Evolutionary conservation across 2,329 filamentous ascomycete genomes (phyloP).

Genomic region (Ophiobolus disseminans): DNA sequence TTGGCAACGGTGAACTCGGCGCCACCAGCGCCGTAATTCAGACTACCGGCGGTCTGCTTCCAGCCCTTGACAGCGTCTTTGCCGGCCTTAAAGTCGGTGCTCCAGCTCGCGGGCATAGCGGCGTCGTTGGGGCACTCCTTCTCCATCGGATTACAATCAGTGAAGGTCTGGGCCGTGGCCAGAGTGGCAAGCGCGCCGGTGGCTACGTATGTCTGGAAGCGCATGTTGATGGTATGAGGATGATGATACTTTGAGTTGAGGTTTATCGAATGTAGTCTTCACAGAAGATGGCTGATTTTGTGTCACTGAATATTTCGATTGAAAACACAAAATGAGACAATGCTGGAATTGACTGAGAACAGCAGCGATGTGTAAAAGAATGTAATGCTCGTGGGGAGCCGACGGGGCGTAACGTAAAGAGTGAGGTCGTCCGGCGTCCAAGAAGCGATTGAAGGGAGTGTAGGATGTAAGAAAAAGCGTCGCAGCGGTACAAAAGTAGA

Average conservation of each 20-base stretch:
- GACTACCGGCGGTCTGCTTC: constrained; percentile 50
- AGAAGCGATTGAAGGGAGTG: constrained; percentile 33
- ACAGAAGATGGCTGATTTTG: constrained; percentile 31
- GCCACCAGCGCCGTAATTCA: constrained; percentile 54
- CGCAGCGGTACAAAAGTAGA: constrained; percentile 29
- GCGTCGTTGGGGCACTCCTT: constrained; percentile 55
- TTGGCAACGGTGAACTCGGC: constrained; percentile 59
- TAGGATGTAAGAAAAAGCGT: constrained; percentile 23
- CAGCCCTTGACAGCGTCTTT: constrained; percentile 46
- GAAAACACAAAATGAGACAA: constrained; percentile 23
- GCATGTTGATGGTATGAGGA: constrained; percentile 30
- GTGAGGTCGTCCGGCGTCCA: constrained; percentile 42
- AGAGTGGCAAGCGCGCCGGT: constrained; percentile 43
- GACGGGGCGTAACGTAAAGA: constrained; percentile 27
- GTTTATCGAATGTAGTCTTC: constrained; percentile 33
- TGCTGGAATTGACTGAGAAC: constrained; percentile 10
- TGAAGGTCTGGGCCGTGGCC: constrained; percentile 54
- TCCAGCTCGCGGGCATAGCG: constrained; percentile 50
- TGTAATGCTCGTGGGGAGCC: constrained; percentile 35
- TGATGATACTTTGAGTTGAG: not conserved
- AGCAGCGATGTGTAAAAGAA: constrained; percentile 33
- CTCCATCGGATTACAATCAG: constrained; percentile 53
- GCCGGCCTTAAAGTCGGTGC: constrained; percentile 55
- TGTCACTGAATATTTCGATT: constrained; percentile 11
- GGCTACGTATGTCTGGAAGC: constrained; percentile 34